These are phyloP conservation scores for Gossypium davidsonii DNA, from an alignment of 441 rosid species.

Conservation along the genomic window DNA sequence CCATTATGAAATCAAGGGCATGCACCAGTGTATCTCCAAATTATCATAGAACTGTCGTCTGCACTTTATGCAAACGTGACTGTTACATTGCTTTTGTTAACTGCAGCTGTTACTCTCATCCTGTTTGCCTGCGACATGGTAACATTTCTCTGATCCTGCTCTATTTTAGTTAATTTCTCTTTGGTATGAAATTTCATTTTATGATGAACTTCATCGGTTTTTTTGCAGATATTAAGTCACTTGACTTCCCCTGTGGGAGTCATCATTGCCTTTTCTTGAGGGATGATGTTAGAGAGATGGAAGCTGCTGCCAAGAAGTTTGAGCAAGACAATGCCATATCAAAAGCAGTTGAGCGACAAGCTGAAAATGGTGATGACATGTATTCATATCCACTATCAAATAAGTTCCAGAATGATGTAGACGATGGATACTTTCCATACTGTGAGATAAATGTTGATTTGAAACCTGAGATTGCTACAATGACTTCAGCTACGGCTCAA, in stretches of 20 bases:
- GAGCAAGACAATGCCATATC: slow-evolving; percentile 55
- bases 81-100: slow-evolving; percentile 79
- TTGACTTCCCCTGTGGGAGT: slow-evolving; percentile 69
- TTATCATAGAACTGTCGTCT: slow-evolving; percentile 57
- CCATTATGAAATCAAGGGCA: slow-evolving; percentile 56
- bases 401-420: slow-evolving; percentile 25
- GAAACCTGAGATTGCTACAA: slow-evolving; percentile 20
- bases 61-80: slow-evolving; percentile 90
- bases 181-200: slow-evolving; percentile 9
- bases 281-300: slow-evolving; percentile 62
- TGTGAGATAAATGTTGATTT: slow-evolving; percentile 50
- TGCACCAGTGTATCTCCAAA: slow-evolving; percentile 47
- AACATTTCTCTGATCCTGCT: slow-evolving; percentile 21
- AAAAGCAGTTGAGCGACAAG: slow-evolving; percentile 31
- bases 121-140: slow-evolving; percentile 94
- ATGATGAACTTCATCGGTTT: slow-evolving; percentile 4
- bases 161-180: slow-evolving; percentile 5
- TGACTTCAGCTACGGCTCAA: slow-evolving; percentile 19
- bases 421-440: slow-evolving; percentile 63
- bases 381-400: slow-evolving; percentile 44
- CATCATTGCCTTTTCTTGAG: slow-evolving; percentile 60
- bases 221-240: slow-evolving; percentile 49
- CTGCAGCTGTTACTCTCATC: slow-evolving; percentile 71
- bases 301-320: slow-evolving; percentile 75
- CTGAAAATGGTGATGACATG: slow-evolving; percentile 42